Evolutionary conservation across 2,329 filamentous ascomycete genomes (phyloP).

Genomic region (Verticillium albo-atrum): DNA sequence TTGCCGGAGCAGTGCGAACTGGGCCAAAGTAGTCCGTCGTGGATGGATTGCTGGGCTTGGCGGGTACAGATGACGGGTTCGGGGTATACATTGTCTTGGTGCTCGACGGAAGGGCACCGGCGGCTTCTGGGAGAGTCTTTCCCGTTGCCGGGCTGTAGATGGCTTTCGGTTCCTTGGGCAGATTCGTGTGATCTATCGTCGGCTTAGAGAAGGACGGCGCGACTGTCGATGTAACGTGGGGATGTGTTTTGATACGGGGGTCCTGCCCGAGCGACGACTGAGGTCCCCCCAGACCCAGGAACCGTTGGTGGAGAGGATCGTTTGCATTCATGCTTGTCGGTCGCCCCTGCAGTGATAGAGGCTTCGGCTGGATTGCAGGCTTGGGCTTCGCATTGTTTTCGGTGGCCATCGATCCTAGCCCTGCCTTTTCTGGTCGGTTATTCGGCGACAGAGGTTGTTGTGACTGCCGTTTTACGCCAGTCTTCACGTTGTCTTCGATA

Average conservation of each 20-base stretch:
- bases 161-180: conserved; percentile 60
- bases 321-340: conserved; percentile 27
- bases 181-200: conserved; percentile 26
- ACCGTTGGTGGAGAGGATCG: conserved; percentile 49
- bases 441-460: neutral
- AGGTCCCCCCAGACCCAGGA: conserved; percentile 49
- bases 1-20: conserved; percentile 18
- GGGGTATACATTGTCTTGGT: conserved; percentile 26
- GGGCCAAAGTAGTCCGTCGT: conserved; percentile 27
- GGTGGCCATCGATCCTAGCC: neutral
- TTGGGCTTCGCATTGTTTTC: conserved; percentile 27
- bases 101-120: conserved; percentile 60
- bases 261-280: conserved; percentile 40
- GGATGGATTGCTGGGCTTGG: neutral
- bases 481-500: conserved; percentile 58
- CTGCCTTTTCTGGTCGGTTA: neutral
- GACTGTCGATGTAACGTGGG: conserved; percentile 26
- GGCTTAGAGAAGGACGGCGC: neutral
- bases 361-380: conserved; percentile 60
- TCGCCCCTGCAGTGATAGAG: conserved; percentile 60
- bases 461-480: conserved; percentile 46
- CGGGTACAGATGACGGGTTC: neutral
- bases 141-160: conserved; percentile 77
- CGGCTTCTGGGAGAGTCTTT: conserved; percentile 38
- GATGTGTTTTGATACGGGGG: conserved; percentile 47